phyloP scores from a whole-genome alignment of 129 eudicot genomes.

The Erigeron canadensis region DNA sequence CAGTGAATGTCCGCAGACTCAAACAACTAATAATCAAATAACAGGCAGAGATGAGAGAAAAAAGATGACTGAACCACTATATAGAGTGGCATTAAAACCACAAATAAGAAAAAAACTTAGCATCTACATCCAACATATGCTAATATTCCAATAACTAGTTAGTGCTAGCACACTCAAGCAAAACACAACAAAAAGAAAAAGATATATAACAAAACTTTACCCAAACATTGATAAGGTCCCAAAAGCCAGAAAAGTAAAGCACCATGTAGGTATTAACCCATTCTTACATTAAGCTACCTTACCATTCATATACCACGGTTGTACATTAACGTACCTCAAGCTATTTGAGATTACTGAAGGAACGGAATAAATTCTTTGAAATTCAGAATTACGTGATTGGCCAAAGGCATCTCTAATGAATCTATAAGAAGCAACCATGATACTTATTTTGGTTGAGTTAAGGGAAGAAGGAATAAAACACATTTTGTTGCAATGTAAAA shows the following conservation, averaged over 20 bases:
- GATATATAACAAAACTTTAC: not conserved
- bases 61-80: too few relatives aligned
- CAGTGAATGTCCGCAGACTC: too few relatives aligned
- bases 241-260: not conserved
- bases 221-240: not conserved
- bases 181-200: not conserved
- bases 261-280: not conserved
- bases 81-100: too few relatives aligned
- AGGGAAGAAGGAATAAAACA: not conserved
- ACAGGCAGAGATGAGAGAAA: too few relatives aligned
- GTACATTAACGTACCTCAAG: not conserved
- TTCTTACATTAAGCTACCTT: not conserved
- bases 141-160: too few relatives aligned
- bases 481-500: not conserved
- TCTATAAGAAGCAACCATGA: not conserved
- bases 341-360: not conserved
- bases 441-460: not conserved
- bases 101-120: too few relatives aligned
- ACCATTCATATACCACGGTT: not conserved
- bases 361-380: not conserved
- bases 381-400: not conserved
- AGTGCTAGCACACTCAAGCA: not conserved
- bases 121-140: too few relatives aligned
- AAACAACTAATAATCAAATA: too few relatives aligned
- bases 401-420: not conserved